Conservation (phyloP, 495 filamentous ascomycete species). For the Geopyxis carbonaria region DNA sequence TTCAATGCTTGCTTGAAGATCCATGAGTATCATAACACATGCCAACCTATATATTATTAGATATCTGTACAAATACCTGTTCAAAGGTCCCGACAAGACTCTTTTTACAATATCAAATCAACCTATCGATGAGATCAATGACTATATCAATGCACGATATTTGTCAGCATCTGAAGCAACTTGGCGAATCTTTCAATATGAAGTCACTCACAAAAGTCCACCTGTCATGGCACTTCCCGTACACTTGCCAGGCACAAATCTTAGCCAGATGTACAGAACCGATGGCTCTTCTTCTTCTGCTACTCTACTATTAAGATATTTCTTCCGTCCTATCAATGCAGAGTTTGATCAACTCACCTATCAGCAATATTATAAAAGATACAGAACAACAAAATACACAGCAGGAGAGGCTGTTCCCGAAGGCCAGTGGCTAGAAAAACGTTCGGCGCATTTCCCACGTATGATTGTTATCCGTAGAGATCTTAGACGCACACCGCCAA, state of each 20-base stretch:
- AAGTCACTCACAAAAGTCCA: slow-evolving; percentile 4
- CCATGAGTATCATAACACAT: too few species aligned
- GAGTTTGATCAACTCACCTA: slow-evolving; percentile 3
- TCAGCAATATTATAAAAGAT: slow-evolving; percentile 6
- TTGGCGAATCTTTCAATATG: slow-evolving; percentile 8
- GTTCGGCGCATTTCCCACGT: too few species aligned
- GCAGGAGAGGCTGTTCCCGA: too few species aligned
- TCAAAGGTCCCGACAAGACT: slow-evolving; percentile 10
- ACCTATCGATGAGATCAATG: slow-evolving; percentile 4
- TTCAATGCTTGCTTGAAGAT: too few species aligned
- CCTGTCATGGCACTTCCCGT: slow-evolving; percentile 5
- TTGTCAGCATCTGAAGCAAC: slow-evolving; percentile 5
- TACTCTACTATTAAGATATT: slow-evolving; percentile 6
- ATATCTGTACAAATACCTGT: slow-evolving; percentile 13
- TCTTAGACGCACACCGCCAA: too few species aligned
- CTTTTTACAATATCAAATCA: not conserved
- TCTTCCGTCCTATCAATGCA: not conserved
- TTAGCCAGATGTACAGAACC: slow-evolving; percentile 4
- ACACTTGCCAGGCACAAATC: slow-evolving; percentile 3
- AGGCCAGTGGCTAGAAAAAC: too few species aligned
- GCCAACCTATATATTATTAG: too few species aligned
- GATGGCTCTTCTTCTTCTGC: not conserved
- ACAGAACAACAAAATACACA: too few species aligned
- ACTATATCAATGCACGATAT: slow-evolving; percentile 13
- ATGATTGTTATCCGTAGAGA: too few species aligned